phyloP scores from a whole-genome alignment of 2,329 filamentous ascomycete species.

The Pezizomycotina sp. region DNA sequence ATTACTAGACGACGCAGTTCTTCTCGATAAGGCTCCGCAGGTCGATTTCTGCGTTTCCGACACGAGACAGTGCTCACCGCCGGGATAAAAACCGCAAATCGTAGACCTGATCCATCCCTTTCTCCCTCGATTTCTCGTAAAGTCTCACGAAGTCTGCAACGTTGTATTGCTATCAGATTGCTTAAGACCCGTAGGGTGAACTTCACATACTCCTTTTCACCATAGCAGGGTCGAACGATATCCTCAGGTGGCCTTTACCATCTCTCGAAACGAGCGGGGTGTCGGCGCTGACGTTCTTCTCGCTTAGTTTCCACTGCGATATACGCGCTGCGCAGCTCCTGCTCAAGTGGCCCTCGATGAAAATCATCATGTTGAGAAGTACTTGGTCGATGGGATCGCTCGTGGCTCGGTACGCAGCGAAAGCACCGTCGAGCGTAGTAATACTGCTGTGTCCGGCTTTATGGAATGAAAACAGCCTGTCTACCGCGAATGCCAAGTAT shows the following conservation, averaged over 20 bases:
- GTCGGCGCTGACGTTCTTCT: conserved; percentile 7
- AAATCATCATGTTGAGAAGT: conserved; percentile 21
- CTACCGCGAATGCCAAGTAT: conserved; percentile 20
- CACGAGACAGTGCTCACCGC: conserved; percentile 17
- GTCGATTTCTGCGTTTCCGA: conserved; percentile 17
- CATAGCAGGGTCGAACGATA: conserved; percentile 16
- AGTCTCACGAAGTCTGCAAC: conserved; percentile 5
- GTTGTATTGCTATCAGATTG: too few species aligned
- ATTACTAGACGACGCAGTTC: conserved; percentile 20
- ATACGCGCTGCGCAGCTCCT: conserved; percentile 15
- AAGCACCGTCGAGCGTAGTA: conserved; percentile 22
- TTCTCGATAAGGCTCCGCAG: conserved; percentile 21
- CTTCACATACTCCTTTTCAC: conserved; percentile 15
- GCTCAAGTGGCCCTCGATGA: conserved; percentile 22
- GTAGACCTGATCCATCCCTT: conserved; percentile 1
- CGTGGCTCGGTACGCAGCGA: conserved; percentile 22
- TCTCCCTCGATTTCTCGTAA: conserved; percentile 3
- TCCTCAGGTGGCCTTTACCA: conserved; percentile 17
- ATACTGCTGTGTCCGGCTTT: conserved; percentile 21
- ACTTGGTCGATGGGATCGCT: conserved; percentile 21
- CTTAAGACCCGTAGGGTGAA: too few species aligned
- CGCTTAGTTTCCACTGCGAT: conserved; percentile 15
- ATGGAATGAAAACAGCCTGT: conserved; percentile 19
- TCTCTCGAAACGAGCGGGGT: conserved; percentile 20
- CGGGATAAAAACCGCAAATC: too few species aligned